Evolutionary conservation across 2,329 filamentous ascomycete species (phyloP), one percentile per base, ranked within the genome.

Genomic region (Whalleya microplaca): DNA sequence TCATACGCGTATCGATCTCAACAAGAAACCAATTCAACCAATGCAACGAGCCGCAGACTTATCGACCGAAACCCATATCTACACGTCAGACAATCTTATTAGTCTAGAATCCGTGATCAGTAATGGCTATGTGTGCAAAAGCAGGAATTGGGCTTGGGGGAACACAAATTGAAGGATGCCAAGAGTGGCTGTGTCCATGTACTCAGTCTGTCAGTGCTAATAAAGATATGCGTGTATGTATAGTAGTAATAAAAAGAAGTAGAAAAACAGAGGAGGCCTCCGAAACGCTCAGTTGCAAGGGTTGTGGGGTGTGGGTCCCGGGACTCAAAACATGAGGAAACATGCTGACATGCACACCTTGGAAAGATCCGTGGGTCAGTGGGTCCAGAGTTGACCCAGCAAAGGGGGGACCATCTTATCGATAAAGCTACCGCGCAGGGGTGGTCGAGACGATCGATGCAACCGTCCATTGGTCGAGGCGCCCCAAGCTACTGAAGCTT

Each of bases 141-240:
- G 9, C 23, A 27, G 23, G 4, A 27, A 27, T 27, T 4, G 23
- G 23, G 9, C n/a, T n/a, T n/a, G n/a, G n/a, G 27, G 29, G 18
- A 23, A 46, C 19, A 19, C 6, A 40, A 40, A 50, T 47, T 8
- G 47, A 20, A 49, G 37, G 16, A 46, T 45, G 62, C 63, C 64
- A 66, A 67, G 60, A 41, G 64, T 66, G 66, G 66, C 66, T 65
- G 59, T 65, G 66, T 37, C 37, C 14, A 29, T 47, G 46, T 56
- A 37, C 14, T n/a, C n/a, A n/a, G 10, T 37, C 7, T 37, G 14
- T 12, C 12, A 12, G 10, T 16, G 14, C 6, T 3, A 37, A 12
- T 16, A 37, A 3, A 16, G 4, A 37, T 9, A 37, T 3, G 32
- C 14, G 14, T 5, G 14, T 27, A 4, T 27, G 23, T 27, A 37